Evolutionary conservation across 768 basidiomycete genomes (phyloP).

Genomic region (Russula brevipes): DNA sequence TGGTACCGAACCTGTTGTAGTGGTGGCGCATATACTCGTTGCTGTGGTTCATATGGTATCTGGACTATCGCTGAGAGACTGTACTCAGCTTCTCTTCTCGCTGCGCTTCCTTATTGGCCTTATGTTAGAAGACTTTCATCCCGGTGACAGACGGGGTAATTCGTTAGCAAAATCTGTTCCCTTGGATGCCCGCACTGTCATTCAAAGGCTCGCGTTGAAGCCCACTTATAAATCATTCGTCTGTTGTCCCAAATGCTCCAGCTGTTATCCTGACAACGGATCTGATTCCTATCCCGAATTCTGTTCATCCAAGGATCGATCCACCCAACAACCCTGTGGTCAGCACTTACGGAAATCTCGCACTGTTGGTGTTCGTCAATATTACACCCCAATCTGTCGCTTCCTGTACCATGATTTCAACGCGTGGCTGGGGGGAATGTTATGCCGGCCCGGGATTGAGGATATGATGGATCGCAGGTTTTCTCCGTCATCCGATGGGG

Average conservation of each 20-base stretch:
- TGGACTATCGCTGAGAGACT: neutral
- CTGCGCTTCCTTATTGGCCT: neutral
- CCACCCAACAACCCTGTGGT: neutral
- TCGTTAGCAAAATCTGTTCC: neutral
- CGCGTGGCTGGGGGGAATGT: neutral
- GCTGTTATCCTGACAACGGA: constrained; percentile 7
- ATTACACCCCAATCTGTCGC: neutral
- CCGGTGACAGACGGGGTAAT: neutral
- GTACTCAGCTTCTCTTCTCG: neutral
- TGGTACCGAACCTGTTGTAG: no score
- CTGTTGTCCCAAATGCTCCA: constrained; percentile 8
- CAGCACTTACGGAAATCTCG: neutral
- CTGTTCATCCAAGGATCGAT: neutral
- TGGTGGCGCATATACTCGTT: no score
- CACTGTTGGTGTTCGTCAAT: neutral
- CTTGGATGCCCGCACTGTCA: no score
- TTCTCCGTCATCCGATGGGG: no score
- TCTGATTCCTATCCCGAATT: constrained; percentile 3
- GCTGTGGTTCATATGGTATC: neutral
- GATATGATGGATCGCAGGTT: no score
- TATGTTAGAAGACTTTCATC: neutral
- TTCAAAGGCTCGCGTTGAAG: no score
- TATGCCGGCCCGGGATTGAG: no score
- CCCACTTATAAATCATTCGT: no score
- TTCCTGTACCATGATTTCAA: constrained; percentile 18